A percentile compares a stretch with the other conserved stretches of the same genome.
These are phyloP conservation scores for Metarhizium rileyi DNA, from an alignment of 2,329 filamentous ascomycete species.

Conservation along the genomic window DNA sequence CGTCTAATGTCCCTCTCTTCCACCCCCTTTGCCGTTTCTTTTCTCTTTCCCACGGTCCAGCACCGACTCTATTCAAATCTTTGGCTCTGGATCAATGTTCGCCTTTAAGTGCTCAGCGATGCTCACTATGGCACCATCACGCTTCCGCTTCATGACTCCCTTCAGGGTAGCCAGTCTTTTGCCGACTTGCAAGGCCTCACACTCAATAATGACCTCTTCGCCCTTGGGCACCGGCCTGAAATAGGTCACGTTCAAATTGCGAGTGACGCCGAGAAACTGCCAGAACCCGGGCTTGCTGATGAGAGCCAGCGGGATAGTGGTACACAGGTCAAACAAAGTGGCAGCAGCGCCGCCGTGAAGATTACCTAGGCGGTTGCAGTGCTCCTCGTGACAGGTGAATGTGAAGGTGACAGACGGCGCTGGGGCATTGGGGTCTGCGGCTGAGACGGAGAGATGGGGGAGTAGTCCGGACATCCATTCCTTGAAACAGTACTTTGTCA, in stretches of 20 bases:
- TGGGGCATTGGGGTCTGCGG: slow-evolving; percentile 22
- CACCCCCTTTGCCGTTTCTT: too few relatives aligned
- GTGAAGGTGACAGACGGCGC: slow-evolving; percentile 33
- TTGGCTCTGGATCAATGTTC: slow-evolving; percentile 41
- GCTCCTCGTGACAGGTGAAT: slow-evolving; percentile 37
- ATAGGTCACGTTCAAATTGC: slow-evolving; percentile 58
- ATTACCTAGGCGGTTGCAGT: slow-evolving; percentile 45
- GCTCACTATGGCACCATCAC: slow-evolving; percentile 42
- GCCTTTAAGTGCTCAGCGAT: slow-evolving; percentile 57
- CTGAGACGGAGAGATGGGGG: slow-evolving; percentile 31
- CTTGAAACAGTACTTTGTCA: slow-evolving; percentile 16
- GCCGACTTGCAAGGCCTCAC: slow-evolving; percentile 49
- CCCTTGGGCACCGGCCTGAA: slow-evolving; percentile 50
- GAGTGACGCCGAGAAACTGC: slow-evolving; percentile 51
- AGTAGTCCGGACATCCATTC: slow-evolving; percentile 35
- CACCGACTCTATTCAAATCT: slow-evolving; percentile 13
- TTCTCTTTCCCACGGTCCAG: background rate
- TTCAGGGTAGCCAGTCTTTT: slow-evolving; percentile 42
- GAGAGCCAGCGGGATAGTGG: slow-evolving; percentile 47
- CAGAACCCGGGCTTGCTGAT: slow-evolving; percentile 51
- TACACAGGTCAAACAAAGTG: slow-evolving; percentile 58
- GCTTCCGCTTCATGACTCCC: slow-evolving; percentile 43
- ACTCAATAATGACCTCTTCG: slow-evolving; percentile 40
- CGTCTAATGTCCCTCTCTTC: background rate
- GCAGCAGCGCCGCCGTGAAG: slow-evolving; percentile 55